Conservation (phyloP, 371 early-diverging fungal species). For the Mucor piriformis region DNA sequence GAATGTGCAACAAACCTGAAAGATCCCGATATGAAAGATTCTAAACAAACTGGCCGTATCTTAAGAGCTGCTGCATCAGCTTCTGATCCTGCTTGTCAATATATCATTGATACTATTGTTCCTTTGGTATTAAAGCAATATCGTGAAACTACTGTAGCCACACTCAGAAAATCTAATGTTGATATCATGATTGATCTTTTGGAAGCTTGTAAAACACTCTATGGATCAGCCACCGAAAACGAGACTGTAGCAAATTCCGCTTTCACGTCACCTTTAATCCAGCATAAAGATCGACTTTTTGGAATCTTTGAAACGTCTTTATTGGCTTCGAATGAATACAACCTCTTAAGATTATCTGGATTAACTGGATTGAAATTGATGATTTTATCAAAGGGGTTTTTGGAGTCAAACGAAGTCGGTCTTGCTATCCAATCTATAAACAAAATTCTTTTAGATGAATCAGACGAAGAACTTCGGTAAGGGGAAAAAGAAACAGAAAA, state of each 20-base stretch:
- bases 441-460: constrained; percentile 54
- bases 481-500: no score
- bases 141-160: constrained; percentile 55
- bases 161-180: constrained; percentile 63
- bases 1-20: constrained; percentile 72
- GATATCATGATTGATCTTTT: constrained; percentile 72
- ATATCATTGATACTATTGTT: constrained; percentile 55
- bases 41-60: constrained; percentile 69
- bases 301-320: constrained; percentile 64
- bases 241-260: constrained; percentile 17
- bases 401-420: constrained; percentile 64
- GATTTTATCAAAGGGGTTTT: constrained; percentile 59
- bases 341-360: constrained; percentile 66
- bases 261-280: constrained; percentile 57
- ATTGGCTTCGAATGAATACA: constrained; percentile 72
- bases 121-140: constrained; percentile 62
- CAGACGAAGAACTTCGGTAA: constrained; percentile 57
- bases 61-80: constrained; percentile 68
- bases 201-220: constrained; percentile 61
- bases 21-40: constrained; percentile 75
- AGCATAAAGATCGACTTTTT: constrained; percentile 71
- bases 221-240: constrained; percentile 55
- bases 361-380: constrained; percentile 69
- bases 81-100: constrained; percentile 71
- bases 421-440: constrained; percentile 46